Conservation (phyloP, 768 basidiomycete genomes). For the Saitozyma podzolica region DNA sequence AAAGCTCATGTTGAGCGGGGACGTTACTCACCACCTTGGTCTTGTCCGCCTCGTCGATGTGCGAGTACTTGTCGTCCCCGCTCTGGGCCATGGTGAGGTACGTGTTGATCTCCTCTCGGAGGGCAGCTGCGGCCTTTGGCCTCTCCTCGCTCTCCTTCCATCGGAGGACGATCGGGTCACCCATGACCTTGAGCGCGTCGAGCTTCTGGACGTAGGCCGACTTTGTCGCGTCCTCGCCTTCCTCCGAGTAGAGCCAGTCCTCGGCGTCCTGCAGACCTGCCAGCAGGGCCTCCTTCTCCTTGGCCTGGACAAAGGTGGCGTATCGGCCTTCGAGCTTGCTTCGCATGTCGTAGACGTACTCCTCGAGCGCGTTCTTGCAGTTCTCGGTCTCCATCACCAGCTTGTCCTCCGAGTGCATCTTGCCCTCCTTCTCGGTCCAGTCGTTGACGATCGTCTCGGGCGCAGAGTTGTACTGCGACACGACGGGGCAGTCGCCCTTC, state of each 20-base stretch:
- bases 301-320: conserved; percentile 67
- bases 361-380: conserved; percentile 97
- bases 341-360: conserved; percentile 95
- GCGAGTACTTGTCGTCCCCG: conserved; percentile 77
- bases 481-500: conserved; percentile 79
- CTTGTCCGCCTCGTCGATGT: conserved; percentile 68
- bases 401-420: conserved; percentile 89
- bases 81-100: conserved; percentile 77
- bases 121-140: conserved; percentile 65
- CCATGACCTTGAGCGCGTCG: conserved; percentile 77
- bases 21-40: conserved; percentile 50
- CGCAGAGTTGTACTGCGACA: conserved; percentile 65
- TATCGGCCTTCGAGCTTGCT: conserved; percentile 88
- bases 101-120: conserved; percentile 84
- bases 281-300: conserved; percentile 77
- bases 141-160: conserved; percentile 82
- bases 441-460: conserved; percentile 66
- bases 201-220: conserved; percentile 86
- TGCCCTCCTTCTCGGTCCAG: conserved; percentile 75
- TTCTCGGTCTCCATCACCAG: conserved; percentile 98
- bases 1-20: background rate
- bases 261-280: conserved; percentile 73
- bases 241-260: conserved; percentile 96
- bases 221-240: conserved; percentile 92
- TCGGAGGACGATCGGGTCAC: conserved; percentile 81